Evolutionary conservation across 306 rosid genomes (phyloP), one percentile per base, ranked within the genome.

Genomic region (Astragalus glycyphyllos): DNA sequence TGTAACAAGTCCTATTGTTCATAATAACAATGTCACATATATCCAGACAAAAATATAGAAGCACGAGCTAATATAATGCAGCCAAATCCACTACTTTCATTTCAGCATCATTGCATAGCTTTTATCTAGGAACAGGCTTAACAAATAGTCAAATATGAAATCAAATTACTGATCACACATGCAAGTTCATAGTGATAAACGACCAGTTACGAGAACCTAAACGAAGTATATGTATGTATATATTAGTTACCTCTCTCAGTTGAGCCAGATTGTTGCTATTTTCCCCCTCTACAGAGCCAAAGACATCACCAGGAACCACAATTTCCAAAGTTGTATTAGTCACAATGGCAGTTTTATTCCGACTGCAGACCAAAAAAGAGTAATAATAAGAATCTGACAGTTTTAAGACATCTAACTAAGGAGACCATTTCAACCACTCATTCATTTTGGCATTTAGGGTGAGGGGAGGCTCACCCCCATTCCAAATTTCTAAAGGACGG

Each of bases 291-390:
- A 90, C 91, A 65, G 86, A 86, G 70, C 80, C 86, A 53, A 94
- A 77, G 17, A 84, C 84, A 66, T 84, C 79, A 49, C 83, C 89
- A 2, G 97, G 86, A 86, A 94, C 91, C 69, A 84, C 23, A 67
- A 94, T 80, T 86, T 94, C 95, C 47, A 94, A 89, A 4, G 95
- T 88, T 41, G 97, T 86, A 62, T 85, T 87, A 4, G 96, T 94
- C 83, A 87, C 92, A n/a, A 83, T 65, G 42, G 91, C 86, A 61
- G 95, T 47, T 82, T 82, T 91, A 80, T 72, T 87, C 74, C 92
- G 90, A 45, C 97, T 94, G 90, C 74, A 76, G 75, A 80, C 65
- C 38, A 69, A 58, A 59, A 67, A 46, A 31, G 70, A 47, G 32
- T 49, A 29, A 65, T 45, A 34, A 29, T 74, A 66, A 77, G 75